Percentiles rank a stretch among this genome's conserved stretches.
Evolutionary conservation across 179 eudicot species (phyloP).

Genomic region (Corrigiola litoralis): DNA sequence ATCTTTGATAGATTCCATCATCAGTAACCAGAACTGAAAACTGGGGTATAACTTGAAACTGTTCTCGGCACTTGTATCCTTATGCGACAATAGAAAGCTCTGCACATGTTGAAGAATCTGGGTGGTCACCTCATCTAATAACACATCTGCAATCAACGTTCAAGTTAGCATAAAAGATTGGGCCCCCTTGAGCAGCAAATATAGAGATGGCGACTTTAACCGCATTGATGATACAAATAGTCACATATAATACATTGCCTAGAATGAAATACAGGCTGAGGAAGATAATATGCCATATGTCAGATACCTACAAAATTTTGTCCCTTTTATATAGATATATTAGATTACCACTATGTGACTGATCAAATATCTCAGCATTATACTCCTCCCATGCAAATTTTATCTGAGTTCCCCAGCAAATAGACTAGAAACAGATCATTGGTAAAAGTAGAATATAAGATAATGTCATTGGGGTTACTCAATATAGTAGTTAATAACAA

Average conservation of each 20-base stretch:
- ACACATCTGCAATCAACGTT: constrained; percentile 50
- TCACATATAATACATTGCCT: too few relatives aligned
- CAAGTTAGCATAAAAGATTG: constrained; percentile 4
- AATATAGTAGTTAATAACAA: not conserved
- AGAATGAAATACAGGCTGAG: too few relatives aligned
- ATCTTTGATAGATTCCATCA: constrained; percentile 73
- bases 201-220: not conserved
- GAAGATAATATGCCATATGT: too few relatives aligned
- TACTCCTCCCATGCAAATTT: too few relatives aligned
- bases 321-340: too few relatives aligned
- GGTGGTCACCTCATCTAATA: constrained; percentile 49
- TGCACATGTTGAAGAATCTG: constrained; percentile 48
- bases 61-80: constrained; percentile 27
- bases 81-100: constrained; percentile 29
- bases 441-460: too few relatives aligned
- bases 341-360: too few relatives aligned
- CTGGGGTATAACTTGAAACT: constrained; percentile 40
- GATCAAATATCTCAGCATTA: too few relatives aligned
- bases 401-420: not conserved
- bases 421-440: too few relatives aligned
- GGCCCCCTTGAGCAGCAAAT: not conserved
- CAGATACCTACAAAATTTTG: too few relatives aligned
- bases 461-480: too few relatives aligned
- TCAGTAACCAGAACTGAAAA: constrained; percentile 55
- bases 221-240: too few relatives aligned